Evolutionary conservation across 345 rosid genomes (phyloP).

Genomic region (Carallia brachiata): DNA sequence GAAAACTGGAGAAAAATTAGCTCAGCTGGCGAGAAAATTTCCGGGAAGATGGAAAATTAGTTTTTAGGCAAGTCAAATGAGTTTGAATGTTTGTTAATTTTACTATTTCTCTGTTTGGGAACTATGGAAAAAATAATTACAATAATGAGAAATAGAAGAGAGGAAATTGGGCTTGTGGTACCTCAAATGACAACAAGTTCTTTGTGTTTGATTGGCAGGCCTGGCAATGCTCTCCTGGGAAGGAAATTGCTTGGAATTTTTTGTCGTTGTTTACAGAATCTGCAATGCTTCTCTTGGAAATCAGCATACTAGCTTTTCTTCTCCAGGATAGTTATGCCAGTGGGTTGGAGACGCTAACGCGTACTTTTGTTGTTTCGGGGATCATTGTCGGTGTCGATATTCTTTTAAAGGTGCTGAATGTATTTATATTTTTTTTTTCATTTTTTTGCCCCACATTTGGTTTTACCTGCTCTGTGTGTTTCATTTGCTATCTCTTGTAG

Average conservation of each 20-base stretch:
- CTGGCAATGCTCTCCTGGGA: conserved; percentile 39
- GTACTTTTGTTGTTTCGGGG: conserved; percentile 38
- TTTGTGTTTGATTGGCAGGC: conserved; percentile 24
- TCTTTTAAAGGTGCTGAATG: conserved; percentile 39
- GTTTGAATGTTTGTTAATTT: too few relatives aligned
- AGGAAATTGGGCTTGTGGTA: too few relatives aligned
- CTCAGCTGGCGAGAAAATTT: too few relatives aligned
- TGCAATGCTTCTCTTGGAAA: conserved; percentile 35
- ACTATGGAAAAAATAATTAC: too few relatives aligned
- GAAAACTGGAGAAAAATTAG: too few relatives aligned
- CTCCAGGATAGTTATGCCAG: conserved; percentile 44
- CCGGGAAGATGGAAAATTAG: too few relatives aligned
- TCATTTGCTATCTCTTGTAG: neutral
- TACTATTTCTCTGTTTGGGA: too few relatives aligned
- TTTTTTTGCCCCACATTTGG: neutral
- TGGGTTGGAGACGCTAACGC: conserved; percentile 36
- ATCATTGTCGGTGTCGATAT: conserved; percentile 35
- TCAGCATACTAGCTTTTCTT: conserved; percentile 37
- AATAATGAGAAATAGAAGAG: too few relatives aligned
- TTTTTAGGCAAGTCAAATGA: too few relatives aligned
- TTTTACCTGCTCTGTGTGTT: neutral
- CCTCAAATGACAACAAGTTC: too few relatives aligned
- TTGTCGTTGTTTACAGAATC: conserved; percentile 37
- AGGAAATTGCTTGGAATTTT: conserved; percentile 43
- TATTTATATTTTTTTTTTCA: neutral